Percentiles rank a stretch among this genome's conserved stretches.
Conservation (phyloP, 169 alveolate genomes). For the Plasmodium knowlesi region DNA sequence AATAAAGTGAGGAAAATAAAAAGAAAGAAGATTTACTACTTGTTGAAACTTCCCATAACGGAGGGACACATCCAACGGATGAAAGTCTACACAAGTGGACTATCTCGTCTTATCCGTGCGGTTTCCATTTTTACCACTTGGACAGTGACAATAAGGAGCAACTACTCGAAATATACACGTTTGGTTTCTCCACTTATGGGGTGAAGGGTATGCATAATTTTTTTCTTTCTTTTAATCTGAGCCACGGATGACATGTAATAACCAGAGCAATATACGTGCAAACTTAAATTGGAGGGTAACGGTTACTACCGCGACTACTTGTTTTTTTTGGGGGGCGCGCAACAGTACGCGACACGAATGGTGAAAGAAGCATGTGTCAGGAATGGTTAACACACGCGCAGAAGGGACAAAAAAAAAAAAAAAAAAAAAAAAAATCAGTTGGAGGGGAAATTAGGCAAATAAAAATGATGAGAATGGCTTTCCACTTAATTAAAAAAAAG, state of each 20-base stretch:
- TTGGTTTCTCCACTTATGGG: background rate
- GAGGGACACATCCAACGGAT: background rate
- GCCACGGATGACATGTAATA: background rate
- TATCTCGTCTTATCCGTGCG: background rate
- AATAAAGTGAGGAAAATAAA: background rate
- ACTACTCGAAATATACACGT: background rate
- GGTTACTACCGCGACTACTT: background rate
- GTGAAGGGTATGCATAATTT: background rate
- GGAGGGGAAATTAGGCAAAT: background rate
- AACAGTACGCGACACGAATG: background rate
- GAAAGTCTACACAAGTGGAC: background rate
- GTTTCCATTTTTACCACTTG: background rate
- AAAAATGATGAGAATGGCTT: background rate
- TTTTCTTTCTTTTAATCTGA: background rate
- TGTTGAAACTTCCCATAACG: background rate
- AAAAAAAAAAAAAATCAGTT: background rate
- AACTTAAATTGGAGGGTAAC: background rate
- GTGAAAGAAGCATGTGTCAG: background rate
- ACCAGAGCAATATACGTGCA: background rate
- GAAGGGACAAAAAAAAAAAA: background rate
- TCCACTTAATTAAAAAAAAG: background rate
- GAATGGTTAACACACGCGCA: background rate
- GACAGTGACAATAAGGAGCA: background rate
- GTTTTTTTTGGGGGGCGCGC: background rate
- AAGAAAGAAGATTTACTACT: background rate